Evolutionary conservation across 495 filamentous ascomycete species (phyloP).

Genomic region (Lepraria neglecta): DNA sequence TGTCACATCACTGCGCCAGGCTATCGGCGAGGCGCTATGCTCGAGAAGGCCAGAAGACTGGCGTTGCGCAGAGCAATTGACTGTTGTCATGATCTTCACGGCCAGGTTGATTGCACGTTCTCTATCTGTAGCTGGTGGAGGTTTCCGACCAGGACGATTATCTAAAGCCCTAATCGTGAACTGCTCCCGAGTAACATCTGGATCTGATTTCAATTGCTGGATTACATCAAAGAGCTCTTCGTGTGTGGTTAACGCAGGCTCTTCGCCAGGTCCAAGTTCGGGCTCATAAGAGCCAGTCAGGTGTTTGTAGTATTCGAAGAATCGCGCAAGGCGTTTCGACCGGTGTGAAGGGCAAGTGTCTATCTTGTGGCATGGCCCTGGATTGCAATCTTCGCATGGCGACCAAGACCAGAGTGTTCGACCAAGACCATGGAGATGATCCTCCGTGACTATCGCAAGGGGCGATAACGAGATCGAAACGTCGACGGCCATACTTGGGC

Average conservation of each 20-base stretch:
- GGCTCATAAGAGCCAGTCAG: constrained; percentile 30
- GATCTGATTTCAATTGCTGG: constrained; percentile 18
- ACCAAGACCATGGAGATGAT: constrained; percentile 4
- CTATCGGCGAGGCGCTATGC: constrained; percentile 22
- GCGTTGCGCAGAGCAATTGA: constrained; percentile 28
- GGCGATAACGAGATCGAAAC: constrained; percentile 3
- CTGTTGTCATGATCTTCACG: constrained; percentile 33
- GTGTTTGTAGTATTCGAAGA: constrained; percentile 34
- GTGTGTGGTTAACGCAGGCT: constrained; percentile 27
- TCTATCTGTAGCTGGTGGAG: constrained; percentile 20
- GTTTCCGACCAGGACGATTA: constrained; percentile 6
- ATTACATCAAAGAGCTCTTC: constrained; percentile 32
- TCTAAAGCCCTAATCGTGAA: neutral
- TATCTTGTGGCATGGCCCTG: constrained; percentile 18
- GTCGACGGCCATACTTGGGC: neutral
- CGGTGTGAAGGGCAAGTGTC: constrained; percentile 24
- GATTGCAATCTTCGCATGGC: constrained; percentile 26
- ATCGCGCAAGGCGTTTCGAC: constrained; percentile 25
- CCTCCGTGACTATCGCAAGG: constrained; percentile 10
- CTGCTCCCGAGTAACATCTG: constrained; percentile 10
- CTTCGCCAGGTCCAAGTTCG: constrained; percentile 11
- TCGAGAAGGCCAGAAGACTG: constrained; percentile 27
- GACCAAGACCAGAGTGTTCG: constrained; percentile 31
- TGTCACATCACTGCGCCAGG: constrained; percentile 27
- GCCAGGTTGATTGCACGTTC: constrained; percentile 32